A percentile compares a stretch with the other conserved stretches of the same genome.
Conservation (phyloP, 129 eudicot genomes). For the Centaurea solstitialis region DNA sequence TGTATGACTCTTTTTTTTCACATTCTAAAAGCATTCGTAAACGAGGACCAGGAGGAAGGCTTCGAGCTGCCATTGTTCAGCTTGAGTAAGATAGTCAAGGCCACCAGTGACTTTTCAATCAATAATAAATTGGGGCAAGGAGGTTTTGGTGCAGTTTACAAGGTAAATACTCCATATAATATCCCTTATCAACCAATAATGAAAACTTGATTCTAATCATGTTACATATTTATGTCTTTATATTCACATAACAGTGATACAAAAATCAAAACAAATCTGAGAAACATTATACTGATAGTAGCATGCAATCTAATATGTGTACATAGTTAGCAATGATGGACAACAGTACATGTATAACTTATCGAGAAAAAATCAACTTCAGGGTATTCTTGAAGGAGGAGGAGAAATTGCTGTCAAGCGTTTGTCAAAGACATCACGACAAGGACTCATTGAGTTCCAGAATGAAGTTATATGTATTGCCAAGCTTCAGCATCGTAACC, state of each 20-base stretch:
- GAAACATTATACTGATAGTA: not conserved
- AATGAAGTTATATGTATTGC: constrained; percentile 36
- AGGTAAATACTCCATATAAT: constrained; percentile 9
- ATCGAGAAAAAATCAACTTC: not conserved
- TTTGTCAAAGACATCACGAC: constrained; percentile 32
- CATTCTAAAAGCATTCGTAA: not conserved
- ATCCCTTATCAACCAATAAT: not conserved
- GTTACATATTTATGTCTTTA: not conserved
- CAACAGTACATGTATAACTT: not conserved
- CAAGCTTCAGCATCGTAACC: constrained; percentile 36
- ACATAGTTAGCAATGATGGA: not conserved
- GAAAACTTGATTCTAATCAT: not conserved
- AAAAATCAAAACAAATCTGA: no score
- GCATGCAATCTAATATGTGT: not conserved
- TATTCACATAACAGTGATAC: no score
- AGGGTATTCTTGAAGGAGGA: constrained; percentile 21
- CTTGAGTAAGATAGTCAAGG: constrained; percentile 9
- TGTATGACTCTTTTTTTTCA: not conserved
- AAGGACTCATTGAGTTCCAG: constrained; percentile 29
- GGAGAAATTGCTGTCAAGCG: constrained; percentile 36
- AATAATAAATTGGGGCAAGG: constrained; percentile 44
- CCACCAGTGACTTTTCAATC: constrained; percentile 31
- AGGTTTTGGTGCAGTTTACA: constrained; percentile 45
- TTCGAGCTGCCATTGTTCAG: constrained; percentile 26
- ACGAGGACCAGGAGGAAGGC: constrained; percentile 18